Evolutionary conservation across 495 filamentous ascomycete genomes (phyloP), one percentile per base, ranked within the genome.

Genomic region (Apiosordaria backusii): DNA sequence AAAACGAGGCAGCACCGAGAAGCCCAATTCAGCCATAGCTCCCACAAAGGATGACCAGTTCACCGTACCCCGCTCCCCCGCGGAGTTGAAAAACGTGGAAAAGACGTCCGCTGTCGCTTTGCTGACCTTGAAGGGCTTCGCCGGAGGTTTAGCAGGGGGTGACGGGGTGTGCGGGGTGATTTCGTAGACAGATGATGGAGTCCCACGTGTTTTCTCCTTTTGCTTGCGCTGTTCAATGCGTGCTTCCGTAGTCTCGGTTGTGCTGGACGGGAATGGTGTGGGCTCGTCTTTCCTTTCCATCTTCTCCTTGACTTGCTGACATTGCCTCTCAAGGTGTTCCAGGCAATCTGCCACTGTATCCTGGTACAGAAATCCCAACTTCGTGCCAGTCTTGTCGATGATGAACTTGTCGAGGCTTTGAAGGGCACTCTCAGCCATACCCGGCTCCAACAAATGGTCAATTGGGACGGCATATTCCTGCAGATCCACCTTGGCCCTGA

Each of bases 151-250:
- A 2, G 57, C 24, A 40, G 61, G 59, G 4, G 1, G 53, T 4
- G 16, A 19, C 25, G 7, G 18, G 1, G 61, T 7, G 21, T 50
- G 52, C 18, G 63, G 68, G 16, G 66, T 61, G 23, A 76, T 74
- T 19, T 76, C 71, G 57, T 74, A 77, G 2, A 64, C 61, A 2
- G 70, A 72, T 15, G 75, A 72, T n/a, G 72, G 63, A 22, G 69
- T 60, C 0, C 74, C 73, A 3, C 79, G 74, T 4, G 75, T 79
- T 64, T 79, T 81, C 58, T 76, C 68, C 59, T 79, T 79, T 45
- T 76, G 57, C 50, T 68, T 69, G 21, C 72, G 71, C 63, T 76
- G 63, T 24, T 74, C 62, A 19, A 73, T 50, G 13, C 58, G 67
- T 35, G 55, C 53, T 50, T 66, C 64, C 1, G 25, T 59, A 23